Evolutionary conservation across 768 basidiomycete species (phyloP).

Genomic region (Tubosaeta sp.): DNA sequence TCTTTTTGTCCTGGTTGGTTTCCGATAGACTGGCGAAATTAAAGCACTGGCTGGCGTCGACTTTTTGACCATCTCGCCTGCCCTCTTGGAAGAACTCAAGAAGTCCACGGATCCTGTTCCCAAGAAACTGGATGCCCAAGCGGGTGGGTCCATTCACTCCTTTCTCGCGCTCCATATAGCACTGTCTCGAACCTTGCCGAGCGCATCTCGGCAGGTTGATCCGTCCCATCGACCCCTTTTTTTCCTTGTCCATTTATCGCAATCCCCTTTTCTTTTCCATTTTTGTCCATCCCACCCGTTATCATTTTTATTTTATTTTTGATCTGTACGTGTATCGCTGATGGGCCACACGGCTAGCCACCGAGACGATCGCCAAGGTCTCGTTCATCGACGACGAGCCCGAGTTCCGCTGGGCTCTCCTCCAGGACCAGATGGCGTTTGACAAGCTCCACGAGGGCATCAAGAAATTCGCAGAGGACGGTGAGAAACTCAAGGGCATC

Average conservation of each 20-base stretch:
- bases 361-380: slow-evolving; percentile 67
- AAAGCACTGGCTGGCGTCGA: slow-evolving; percentile 93
- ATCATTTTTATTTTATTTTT: background rate
- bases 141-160: slow-evolving; percentile 40
- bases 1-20: background rate
- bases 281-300: background rate
- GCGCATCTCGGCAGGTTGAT: slow-evolving; percentile 9
- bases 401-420: slow-evolving; percentile 92
- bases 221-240: background rate
- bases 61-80: slow-evolving; percentile 93
- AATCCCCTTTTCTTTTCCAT: background rate
- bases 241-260: background rate
- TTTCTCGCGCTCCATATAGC: background rate
- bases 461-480: slow-evolving; percentile 97
- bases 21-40: slow-evolving; percentile 77
- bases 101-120: slow-evolving; percentile 72
- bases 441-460: slow-evolving; percentile 99
- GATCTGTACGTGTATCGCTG: background rate
- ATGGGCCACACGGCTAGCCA: slow-evolving; percentile 34
- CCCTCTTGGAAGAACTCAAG: slow-evolving; percentile 90
- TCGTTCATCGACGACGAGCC: slow-evolving; percentile 88
- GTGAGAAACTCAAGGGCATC: slow-evolving; percentile 78
- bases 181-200: slow-evolving; percentile 1
- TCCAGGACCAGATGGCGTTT: slow-evolving; percentile 96
- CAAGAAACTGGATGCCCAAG: slow-evolving; percentile 70